These are phyloP conservation scores for Cercospora beticola DNA, from an alignment of 2,329 filamentous ascomycete genomes.

Conservation along the genomic window DNA sequence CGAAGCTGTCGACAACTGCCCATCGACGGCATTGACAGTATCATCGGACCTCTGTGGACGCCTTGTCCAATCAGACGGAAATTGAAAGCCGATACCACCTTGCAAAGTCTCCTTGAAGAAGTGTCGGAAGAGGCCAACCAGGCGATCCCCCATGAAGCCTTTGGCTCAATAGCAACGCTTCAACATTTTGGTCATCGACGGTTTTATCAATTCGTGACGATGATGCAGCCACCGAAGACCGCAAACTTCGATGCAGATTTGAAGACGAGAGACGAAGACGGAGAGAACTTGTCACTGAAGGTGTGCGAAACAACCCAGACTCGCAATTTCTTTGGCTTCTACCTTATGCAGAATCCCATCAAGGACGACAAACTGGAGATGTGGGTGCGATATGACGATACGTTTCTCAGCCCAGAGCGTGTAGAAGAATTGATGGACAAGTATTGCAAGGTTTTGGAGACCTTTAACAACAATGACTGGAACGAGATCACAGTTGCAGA, in stretches of 20 bases:
- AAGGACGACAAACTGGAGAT: no score
- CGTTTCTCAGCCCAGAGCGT: no score
- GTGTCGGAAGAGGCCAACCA: neutral
- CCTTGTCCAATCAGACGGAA: neutral
- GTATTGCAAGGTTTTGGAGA: neutral
- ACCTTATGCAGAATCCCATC: no score
- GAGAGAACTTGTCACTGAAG: neutral
- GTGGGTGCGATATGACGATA: no score
- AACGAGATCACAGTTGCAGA: neutral
- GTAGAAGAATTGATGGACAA: neutral
- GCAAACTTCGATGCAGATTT: neutral
- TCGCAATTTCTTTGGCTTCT: neutral
- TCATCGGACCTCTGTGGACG: neutral
- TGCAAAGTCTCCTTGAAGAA: neutral
- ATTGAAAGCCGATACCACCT: neutral
- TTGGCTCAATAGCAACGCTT: neutral
- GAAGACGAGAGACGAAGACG: neutral
- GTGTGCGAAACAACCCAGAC: neutral
- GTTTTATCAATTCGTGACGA: neutral
- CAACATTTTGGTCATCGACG: neutral
- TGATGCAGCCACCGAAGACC: neutral
- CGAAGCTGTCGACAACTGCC: neutral
- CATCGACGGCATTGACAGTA: neutral
- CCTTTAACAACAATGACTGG: neutral
- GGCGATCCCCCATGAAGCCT: neutral